phyloP scores from a whole-genome alignment of 2,329 filamentous ascomycete genomes.

The Fusarium marasasianum region DNA sequence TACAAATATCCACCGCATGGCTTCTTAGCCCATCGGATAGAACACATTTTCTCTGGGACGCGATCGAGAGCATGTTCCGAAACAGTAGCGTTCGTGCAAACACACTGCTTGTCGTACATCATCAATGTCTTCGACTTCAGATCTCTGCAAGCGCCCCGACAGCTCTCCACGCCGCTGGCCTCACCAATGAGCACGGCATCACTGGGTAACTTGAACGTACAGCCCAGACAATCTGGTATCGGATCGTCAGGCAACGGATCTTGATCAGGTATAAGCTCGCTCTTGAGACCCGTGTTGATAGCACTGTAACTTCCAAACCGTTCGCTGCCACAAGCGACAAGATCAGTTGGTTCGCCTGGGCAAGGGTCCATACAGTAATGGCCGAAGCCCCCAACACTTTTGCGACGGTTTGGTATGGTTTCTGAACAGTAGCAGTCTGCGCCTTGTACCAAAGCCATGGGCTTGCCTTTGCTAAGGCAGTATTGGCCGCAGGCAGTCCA shows the following conservation, averaged over 20 bases:
- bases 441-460: not conserved
- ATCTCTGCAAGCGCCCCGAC: not conserved
- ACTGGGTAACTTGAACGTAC: not conserved
- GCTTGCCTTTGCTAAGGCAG: not conserved
- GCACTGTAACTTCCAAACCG: not conserved
- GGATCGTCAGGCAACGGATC: not conserved
- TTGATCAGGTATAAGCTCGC: not conserved
- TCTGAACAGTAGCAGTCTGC: not conserved
- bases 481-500: not conserved
- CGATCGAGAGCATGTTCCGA: not conserved
- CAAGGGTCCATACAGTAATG: not conserved
- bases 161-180: not conserved
- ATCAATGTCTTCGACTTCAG: not conserved
- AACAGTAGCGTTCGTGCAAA: not conserved
- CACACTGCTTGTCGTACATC: not conserved
- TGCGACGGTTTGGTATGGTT: not conserved
- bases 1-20: not conserved
- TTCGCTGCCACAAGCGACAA: not conserved
- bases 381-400: not conserved
- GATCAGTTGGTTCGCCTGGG: not conserved
- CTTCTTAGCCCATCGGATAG: not conserved
- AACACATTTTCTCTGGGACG: not conserved
- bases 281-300: not conserved
- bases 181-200: not conserved
- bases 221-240: not conserved